Evolutionary conservation across 352 stramenopile species (phyloP), one percentile per base, ranked within the genome.

Genomic region (Peronospora destructor): DNA sequence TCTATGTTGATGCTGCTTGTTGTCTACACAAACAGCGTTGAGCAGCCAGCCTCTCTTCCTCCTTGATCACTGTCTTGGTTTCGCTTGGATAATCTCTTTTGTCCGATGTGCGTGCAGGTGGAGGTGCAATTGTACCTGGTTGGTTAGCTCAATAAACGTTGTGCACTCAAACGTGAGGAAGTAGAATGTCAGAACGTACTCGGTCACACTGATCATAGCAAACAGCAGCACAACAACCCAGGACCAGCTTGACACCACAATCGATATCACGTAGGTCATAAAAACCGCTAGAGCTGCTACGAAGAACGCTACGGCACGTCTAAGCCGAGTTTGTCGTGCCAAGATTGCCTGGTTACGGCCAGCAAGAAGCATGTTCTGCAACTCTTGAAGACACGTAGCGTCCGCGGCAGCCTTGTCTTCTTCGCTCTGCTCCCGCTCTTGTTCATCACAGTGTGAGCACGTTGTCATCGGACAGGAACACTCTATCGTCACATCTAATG

Each of bases 121-220:
- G 16, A 81, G 52, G 26, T 87, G 75, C 14, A 91, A 60, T 11
- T 78, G 68, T 47, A 82, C 71, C 53, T 91, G 61, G 61, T 81
- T 87, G 25, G 59, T 57, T 9, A 91, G 54, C 57, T 91, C 77
- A 12, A 73, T 88, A 61, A 91, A 91, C 32, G 73, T 77, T 42
- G 80, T 87, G 58, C 75, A 86, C 64, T 91, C 80, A 37, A 88
- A 75, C 33, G 80, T 88, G 34, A 87, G 59, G 44, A 87, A 78
- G 61, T 80, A 91, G 64, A 91, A 88, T 29, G 77, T 66, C 32
- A 91, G 53, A 19, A 85, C 50, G n/a, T n/a, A 91, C 55, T 88
- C 75, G 34, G 73, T 49, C 36, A 79, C 30, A 10, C 60, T 65
- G 16, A 64, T 61, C 38, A 84, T 41, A 4, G 55, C 39, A 13